phyloP scores from a whole-genome alignment of 2,329 filamentous ascomycete genomes.

The Monosporascus cannonballus region DNA sequence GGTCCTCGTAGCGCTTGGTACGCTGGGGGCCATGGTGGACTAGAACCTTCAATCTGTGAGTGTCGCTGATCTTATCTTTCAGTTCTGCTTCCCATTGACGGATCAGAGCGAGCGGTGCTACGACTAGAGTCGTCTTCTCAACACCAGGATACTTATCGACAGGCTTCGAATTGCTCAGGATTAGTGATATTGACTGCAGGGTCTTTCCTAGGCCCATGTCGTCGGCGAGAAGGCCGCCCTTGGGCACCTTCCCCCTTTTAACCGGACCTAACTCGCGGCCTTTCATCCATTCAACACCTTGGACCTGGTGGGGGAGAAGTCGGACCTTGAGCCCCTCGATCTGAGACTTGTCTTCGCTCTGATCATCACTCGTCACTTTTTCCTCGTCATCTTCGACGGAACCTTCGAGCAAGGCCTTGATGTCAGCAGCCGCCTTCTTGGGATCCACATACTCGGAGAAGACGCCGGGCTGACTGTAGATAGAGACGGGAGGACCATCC shows the following conservation, averaged over 20 bases:
- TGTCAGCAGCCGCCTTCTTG: constrained; percentile 64
- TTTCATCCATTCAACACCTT: constrained; percentile 92
- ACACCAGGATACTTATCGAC: constrained; percentile 52
- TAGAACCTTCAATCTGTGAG: constrained; percentile 69
- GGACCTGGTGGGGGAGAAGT: constrained; percentile 87
- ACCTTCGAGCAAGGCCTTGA: constrained; percentile 77
- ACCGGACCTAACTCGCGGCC: constrained; percentile 82
- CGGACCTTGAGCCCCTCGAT: constrained; percentile 81
- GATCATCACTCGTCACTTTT: constrained; percentile 38
- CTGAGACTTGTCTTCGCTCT: constrained; percentile 48
- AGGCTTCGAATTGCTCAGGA: constrained; percentile 75
- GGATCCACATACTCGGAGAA: constrained; percentile 62
- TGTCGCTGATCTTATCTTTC: constrained; percentile 66
- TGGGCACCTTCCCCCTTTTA: constrained; percentile 76
- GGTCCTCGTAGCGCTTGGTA: constrained; percentile 69
- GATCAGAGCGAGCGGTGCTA: constrained; percentile 89
- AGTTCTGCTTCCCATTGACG: constrained; percentile 97
- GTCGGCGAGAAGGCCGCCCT: constrained; percentile 91
- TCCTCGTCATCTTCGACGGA: constrained; percentile 68
- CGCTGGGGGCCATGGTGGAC: constrained; percentile 88
- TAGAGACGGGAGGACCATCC: constrained; percentile 18
- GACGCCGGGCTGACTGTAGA: constrained; percentile 34
- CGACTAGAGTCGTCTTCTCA: constrained; percentile 78
- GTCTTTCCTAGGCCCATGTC: constrained; percentile 98
- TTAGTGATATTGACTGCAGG: constrained; percentile 83